Evolutionary conservation across 2,329 filamentous ascomycete species (phyloP), one percentile per base, ranked within the genome.

Genomic region (Pseudohalonectria lignicola): DNA sequence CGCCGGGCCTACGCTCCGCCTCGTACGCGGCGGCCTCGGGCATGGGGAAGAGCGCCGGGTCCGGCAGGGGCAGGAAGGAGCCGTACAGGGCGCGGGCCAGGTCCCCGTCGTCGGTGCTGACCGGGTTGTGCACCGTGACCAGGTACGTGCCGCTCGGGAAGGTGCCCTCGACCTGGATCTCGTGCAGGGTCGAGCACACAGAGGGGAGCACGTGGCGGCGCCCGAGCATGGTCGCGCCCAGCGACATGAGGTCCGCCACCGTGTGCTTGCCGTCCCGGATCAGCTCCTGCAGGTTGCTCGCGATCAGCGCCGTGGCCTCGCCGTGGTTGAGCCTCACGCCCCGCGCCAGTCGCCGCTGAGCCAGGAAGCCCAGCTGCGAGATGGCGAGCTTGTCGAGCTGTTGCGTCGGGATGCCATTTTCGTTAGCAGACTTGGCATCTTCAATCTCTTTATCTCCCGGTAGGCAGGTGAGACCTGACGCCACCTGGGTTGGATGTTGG

Each of bases 301-400:
- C 80, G 53, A 95, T 93, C 47, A 88, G 72, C 20, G 82, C 82
- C 47, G 77, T 79, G 44, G 90, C 86, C 67, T 96, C 90, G 23
- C 82, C 71, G 64, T 94, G 86, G 55, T 96, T 96, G 50, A 96
- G 67, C 55, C 80, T 82, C 39, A 95, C 79, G 37, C 90, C 90
- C 51, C 90, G 71, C 23, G 90, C 90, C 47, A 96, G 77, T 43
- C 90, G 77, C 46, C 82, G 75, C 66, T 96, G 90, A 39, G 90
- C 90, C 35, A 95, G 73, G 48, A 82, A 73, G 49, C 90, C 90
- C 44, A 94, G 68, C 62, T 95, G 86, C 39, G 87, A 85, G 56
- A 94, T 90, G 57, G 82, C 74, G 62, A 96, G 85, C 77, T 96
- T 96, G 71, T 96, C 90, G 54, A 96, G 73, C 90, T 96, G 47